These are phyloP conservation scores for Coriaria nepalensis DNA, from an alignment of 306 rosid genomes.

Conservation along the genomic window DNA sequence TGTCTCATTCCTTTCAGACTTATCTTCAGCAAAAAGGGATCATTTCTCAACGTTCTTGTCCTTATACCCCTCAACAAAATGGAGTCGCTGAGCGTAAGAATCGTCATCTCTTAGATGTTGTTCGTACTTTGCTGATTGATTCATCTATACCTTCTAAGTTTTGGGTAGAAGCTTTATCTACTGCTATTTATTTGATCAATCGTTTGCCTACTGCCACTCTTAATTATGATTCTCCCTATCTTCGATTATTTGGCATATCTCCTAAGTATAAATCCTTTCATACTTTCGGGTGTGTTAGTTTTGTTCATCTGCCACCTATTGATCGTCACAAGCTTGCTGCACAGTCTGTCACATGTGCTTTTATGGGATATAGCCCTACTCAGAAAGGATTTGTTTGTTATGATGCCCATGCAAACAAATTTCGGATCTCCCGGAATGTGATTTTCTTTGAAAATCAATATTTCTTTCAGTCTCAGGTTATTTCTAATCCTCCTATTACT, in stretches of 20 bases:
- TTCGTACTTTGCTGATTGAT: neutral
- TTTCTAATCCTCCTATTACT: neutral
- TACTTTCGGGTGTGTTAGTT: neutral
- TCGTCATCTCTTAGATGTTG: neutral
- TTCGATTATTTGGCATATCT: neutral
- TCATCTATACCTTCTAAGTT: neutral
- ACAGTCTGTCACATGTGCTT: neutral
- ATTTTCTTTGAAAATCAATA: neutral
- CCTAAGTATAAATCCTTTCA: neutral
- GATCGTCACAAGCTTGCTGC: neutral
- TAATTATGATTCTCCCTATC: neutral
- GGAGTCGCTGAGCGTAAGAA: neutral
- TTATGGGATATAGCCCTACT: neutral
- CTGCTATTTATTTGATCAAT: neutral
- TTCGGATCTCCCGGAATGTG: slow-evolving; percentile 4
- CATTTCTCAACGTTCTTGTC: slow-evolving; percentile 4
- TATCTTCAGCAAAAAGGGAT: neutral
- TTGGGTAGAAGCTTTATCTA: neutral
- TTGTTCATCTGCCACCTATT: slow-evolving; percentile 1
- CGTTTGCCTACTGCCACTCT: neutral
- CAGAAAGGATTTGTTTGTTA: neutral
- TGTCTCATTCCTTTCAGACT: neutral
- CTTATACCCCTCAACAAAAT: slow-evolving; percentile 4
- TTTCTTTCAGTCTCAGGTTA: neutral
- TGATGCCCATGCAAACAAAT: neutral